A percentile compares a stretch with the other conserved stretches of the same genome.
phyloP scores from a whole-genome alignment of 2,329 filamentous ascomycete genomes.

The Aspergillus sergii region DNA sequence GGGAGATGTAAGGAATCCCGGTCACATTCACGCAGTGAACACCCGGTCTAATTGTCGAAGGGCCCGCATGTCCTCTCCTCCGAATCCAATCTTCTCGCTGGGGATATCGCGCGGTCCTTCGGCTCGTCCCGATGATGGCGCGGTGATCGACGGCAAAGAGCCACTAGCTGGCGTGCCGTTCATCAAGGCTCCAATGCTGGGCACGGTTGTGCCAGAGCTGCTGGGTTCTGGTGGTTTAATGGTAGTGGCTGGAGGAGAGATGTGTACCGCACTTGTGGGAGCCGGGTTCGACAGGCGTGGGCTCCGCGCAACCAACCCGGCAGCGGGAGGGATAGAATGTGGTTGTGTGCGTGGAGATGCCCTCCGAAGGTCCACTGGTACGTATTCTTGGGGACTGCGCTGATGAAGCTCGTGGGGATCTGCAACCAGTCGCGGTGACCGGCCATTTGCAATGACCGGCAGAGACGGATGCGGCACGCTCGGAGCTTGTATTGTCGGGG shows the following conservation, averaged over 20 bases:
- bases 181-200: slow-evolving; percentile 55
- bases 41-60: slow-evolving; percentile 65
- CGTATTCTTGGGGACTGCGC: slow-evolving; percentile 34
- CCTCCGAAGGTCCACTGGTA: slow-evolving; percentile 37
- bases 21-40: slow-evolving; percentile 41
- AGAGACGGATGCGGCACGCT: slow-evolving; percentile 21
- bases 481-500: slow-evolving; percentile 27
- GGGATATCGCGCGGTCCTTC: slow-evolving; percentile 58
- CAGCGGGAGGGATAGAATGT: slow-evolving; percentile 25
- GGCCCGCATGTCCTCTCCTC: slow-evolving; percentile 65
- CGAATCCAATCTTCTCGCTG: slow-evolving; percentile 59
- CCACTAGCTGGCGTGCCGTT: slow-evolving; percentile 37
- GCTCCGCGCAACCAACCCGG: slow-evolving; percentile 25
- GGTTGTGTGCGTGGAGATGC: slow-evolving; percentile 37
- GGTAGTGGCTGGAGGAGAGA: slow-evolving; percentile 17
- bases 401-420: slow-evolving; percentile 30
- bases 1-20: background rate
- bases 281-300: slow-evolving; percentile 32
- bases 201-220: slow-evolving; percentile 49
- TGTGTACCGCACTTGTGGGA: slow-evolving; percentile 22
- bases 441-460: slow-evolving; percentile 25
- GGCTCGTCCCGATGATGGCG: slow-evolving; percentile 23
- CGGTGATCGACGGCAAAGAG: slow-evolving; percentile 27
- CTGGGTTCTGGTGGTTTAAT: slow-evolving; percentile 29
- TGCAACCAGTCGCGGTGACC: slow-evolving; percentile 30